Base-by-base conservation (phyloP, 2,329 filamentous ascomycete genomes). In the Elsinoe arachidis region DNA sequence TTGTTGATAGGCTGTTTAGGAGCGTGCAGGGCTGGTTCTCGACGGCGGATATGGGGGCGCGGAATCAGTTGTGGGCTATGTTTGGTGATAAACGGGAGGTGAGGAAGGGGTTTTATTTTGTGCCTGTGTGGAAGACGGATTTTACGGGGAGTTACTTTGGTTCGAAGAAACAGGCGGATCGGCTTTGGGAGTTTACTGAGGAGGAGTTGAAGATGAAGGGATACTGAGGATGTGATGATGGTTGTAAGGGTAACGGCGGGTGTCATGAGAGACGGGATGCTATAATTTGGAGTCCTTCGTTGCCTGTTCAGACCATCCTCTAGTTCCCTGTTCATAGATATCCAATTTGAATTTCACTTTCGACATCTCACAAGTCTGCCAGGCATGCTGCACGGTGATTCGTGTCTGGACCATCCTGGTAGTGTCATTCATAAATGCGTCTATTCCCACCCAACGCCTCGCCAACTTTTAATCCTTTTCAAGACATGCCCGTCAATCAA, bases 31-130 rank as follows among this genome's bases (percentile, higher is more conserved):
- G 26, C 4, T 5, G 33, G 14, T 37, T 56, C 26, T n/a, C 30
- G 14, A 23, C 60, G 3, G 61, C 65, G 26, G 57, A 59, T 10
- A 56, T 64, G 9, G 74, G 74, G 5, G 68, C 72, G 11, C 60
- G 70, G 64, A 76, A 71, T 57, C 69, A 73, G 62, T 71, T 74
- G 7, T 77, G 74, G 74, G 70, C 69, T 15, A 71, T 70, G 5
- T 71, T 69, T 0, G 65, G 60, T 55, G 51, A 46, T 2, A 70
- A 64, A 61, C 63, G 65, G 12, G 63, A 68, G n/a, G 59, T 78
- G 19, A 63, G 62, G 55, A 74, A 68, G 59, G 76, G 76, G 0
- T 68, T 60, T 35, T 79, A 73, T 60, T 79, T 77, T 61, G 71
- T 64, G 35, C 73, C 73, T 14, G 65, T 74, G n/a, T 72, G 69